A percentile compares a stretch with the other conserved stretches of the same genome.
These are phyloP conservation scores for Peribolospora baueri DNA, from an alignment of 768 basidiomycete species.

Conservation along the genomic window DNA sequence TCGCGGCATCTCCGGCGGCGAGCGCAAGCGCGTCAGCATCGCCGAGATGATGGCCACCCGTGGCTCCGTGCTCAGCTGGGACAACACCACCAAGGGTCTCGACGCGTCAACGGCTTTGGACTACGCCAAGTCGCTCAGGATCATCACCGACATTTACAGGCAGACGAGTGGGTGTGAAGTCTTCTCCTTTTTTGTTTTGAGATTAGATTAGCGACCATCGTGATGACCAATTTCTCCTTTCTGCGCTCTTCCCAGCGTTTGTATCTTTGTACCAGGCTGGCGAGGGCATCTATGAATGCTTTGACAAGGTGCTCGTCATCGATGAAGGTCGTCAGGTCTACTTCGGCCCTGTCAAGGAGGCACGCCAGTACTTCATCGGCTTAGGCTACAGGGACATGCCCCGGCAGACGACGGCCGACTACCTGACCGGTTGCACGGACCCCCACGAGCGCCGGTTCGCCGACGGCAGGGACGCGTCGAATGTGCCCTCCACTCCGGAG, in stretches of 20 bases:
- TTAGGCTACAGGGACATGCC: slow-evolving; percentile 25
- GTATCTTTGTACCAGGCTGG: slow-evolving; percentile 72
- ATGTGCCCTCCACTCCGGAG: slow-evolving; percentile 43
- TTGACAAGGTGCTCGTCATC: slow-evolving; percentile 66
- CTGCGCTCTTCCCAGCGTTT: slow-evolving; percentile 20
- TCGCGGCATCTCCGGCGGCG: slow-evolving; percentile 25
- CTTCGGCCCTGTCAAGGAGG: slow-evolving; percentile 41
- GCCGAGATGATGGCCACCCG: slow-evolving; percentile 22
- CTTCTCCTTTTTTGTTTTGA: background rate
- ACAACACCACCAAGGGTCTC: slow-evolving; percentile 49
- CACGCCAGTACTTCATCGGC: slow-evolving; percentile 45
- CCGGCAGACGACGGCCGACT: slow-evolving; percentile 23
- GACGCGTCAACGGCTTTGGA: slow-evolving; percentile 64
- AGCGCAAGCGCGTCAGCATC: slow-evolving; percentile 26
- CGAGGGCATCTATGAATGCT: slow-evolving; percentile 31
- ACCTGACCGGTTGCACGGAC: slow-evolving; percentile 32
- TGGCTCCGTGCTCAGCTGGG: slow-evolving; percentile 20
- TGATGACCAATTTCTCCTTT: no score
- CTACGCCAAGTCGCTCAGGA: slow-evolving; percentile 49
- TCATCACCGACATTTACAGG: slow-evolving; percentile 60
- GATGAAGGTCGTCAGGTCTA: slow-evolving; percentile 50
- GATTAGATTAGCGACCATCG: background rate
- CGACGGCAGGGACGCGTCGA: slow-evolving; percentile 30
- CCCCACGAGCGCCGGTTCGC: slow-evolving; percentile 62
- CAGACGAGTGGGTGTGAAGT: slow-evolving; percentile 24